phyloP scores from a whole-genome alignment of 768 basidiomycete genomes.

The Leccinum broughii region DNA sequence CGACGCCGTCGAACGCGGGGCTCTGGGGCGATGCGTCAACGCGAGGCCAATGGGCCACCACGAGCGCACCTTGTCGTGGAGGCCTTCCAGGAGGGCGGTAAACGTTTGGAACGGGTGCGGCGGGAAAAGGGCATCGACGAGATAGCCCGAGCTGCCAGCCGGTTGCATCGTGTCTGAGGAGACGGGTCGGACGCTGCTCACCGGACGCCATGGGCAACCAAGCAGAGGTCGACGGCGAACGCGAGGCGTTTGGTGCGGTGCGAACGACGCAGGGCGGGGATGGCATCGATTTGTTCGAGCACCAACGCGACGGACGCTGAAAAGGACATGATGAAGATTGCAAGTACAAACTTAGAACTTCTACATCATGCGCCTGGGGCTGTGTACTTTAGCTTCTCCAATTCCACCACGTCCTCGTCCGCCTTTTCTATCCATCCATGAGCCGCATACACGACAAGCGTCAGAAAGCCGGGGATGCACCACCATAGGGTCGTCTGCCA shows the following conservation, averaged over 20 bases:
- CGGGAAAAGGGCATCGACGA: constrained; percentile 49
- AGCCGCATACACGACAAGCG: constrained; percentile 47
- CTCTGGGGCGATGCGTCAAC: constrained; percentile 5
- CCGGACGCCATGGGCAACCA: constrained; percentile 46
- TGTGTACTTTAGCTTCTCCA: constrained; percentile 55
- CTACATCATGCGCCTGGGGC: constrained; percentile 51
- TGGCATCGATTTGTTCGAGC: constrained; percentile 9
- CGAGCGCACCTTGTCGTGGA: constrained; percentile 40
- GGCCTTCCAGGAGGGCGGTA: constrained; percentile 35
- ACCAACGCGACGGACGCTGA: constrained; percentile 23
- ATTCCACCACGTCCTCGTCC: constrained; percentile 46
- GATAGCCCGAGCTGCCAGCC: constrained; percentile 39
- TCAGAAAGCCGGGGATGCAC: constrained; percentile 43
- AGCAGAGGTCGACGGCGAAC: constrained; percentile 43
- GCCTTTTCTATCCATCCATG: constrained; percentile 46
- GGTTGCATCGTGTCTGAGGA: neutral
- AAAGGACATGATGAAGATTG: constrained; percentile 4
- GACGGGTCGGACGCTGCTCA: constrained; percentile 21
- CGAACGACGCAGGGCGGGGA: constrained; percentile 10
- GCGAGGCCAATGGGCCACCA: neutral
- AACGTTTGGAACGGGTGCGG: constrained; percentile 36
- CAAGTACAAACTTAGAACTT: neutral
- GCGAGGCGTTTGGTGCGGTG: constrained; percentile 15
- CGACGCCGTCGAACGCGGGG: constrained; percentile 40
- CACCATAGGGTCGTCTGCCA: constrained; percentile 62